Base-by-base conservation (phyloP, 2,329 filamentous ascomycete genomes). In the Fusarium musae region DNA sequence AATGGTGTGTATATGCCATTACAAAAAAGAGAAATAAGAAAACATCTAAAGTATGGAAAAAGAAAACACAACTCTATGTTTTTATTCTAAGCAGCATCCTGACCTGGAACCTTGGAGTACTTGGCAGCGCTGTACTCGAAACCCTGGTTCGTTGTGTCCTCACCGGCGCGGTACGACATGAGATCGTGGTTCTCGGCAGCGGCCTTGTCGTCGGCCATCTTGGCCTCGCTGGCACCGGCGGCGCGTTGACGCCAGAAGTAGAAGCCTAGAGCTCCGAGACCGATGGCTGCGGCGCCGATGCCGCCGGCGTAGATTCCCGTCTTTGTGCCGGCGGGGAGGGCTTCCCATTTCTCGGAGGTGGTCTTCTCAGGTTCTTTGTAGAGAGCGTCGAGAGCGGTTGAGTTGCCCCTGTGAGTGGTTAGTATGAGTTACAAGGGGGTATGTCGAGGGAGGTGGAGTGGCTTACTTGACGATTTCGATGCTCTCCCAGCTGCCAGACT, bases 401-500 rank as follows among this genome's bases (percentile, higher is more conserved):
- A 91, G 80, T 91, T 90, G 62, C 88, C 88, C 39, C 87, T 89
- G 63, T 2, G 2, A 4, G 6, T 21, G 47, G 30, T 74, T 23
- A 70, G 67, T 53, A 58, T 44, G 10, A 23, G 17, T 2, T 30
- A 30, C 28, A 26, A 26, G 5, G 26, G 26, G 26, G 26, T 26
- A 26, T 5, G 26, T 26, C 26, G 26, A 26, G 26, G 26, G 26
- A 26, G 49, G 21, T 13, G 6, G 6, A 6, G 12, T 10, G 19
- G 84, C 87, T 84, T 83, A 90, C 87, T 79, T 79, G 62, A 83
- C 80, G 37, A 87, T 80, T 74, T 91, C 85, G 80, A 93, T 93
- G 83, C 90, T 92, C 76, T 91, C 76, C 84, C 85, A 93, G 59
- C 82, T 84, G 58, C 93, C 93, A 2, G 86, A 84, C 43, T 83